These are phyloP conservation scores for Penicillium daleae DNA, from an alignment of 495 filamentous ascomycete genomes.

Conservation along the genomic window DNA sequence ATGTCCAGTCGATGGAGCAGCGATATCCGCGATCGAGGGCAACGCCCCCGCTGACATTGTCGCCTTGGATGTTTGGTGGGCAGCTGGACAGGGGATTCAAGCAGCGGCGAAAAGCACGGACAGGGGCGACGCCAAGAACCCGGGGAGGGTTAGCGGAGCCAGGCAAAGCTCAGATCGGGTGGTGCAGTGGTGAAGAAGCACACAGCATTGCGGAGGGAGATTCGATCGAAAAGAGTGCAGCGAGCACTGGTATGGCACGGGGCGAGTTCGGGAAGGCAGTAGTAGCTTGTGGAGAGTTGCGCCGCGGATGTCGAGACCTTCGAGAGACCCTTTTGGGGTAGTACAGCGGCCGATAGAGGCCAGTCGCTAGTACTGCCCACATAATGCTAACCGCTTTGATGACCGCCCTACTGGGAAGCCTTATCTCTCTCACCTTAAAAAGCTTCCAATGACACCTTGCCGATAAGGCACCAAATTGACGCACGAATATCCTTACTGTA, in stretches of 20 bases:
- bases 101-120: slow-evolving; percentile 5
- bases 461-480: too few species aligned
- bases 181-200: background rate
- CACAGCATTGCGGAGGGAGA: slow-evolving; percentile 13
- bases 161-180: slow-evolving; percentile 12
- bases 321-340: too few species aligned
- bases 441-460: too few species aligned
- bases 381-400: too few species aligned
- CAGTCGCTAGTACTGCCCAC: too few species aligned
- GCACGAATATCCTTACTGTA: too few species aligned
- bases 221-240: background rate
- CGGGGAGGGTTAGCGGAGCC: slow-evolving; percentile 5
- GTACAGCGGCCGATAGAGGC: too few species aligned
- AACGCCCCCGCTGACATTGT: slow-evolving; percentile 47
- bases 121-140: slow-evolving; percentile 17
- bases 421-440: too few species aligned
- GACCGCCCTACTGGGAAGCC: too few species aligned
- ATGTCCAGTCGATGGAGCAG: slow-evolving; percentile 35
- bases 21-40: slow-evolving; percentile 37
- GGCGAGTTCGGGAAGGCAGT: background rate
- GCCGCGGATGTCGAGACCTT: slow-evolving; percentile 13
- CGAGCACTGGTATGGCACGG: background rate
- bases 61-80: slow-evolving; percentile 16
- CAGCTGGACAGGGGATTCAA: slow-evolving; percentile 14
- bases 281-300: slow-evolving; percentile 4